Conservation (phyloP, 73 alveolate species). For the Stentor coeruleus region DNA sequence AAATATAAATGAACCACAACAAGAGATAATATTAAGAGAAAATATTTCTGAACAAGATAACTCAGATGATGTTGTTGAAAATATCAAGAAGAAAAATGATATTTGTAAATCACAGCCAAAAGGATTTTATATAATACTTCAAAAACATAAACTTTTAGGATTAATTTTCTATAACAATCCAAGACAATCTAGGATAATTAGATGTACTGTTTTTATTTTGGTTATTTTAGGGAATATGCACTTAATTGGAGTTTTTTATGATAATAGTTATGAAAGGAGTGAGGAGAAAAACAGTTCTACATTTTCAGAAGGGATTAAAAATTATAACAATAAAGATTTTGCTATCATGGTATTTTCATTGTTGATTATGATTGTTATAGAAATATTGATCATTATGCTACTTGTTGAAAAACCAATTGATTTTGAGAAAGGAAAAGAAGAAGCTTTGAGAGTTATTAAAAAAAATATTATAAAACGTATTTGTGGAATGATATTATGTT, state of each 20-base stretch:
- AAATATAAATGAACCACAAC: background rate
- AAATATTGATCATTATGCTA: background rate
- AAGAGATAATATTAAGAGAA: background rate
- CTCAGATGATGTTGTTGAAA: background rate
- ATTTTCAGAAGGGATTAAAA: background rate
- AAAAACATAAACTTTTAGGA: background rate
- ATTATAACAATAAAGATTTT: background rate
- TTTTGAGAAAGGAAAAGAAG: background rate
- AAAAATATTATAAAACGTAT: background rate
- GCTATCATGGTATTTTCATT: background rate
- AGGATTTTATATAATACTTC: background rate
- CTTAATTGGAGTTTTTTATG: constrained; percentile 8
- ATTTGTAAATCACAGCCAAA: background rate
- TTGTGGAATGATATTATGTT: background rate
- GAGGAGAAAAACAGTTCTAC: background rate
- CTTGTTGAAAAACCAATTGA: background rate
- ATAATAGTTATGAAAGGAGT: background rate
- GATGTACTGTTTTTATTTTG: background rate
- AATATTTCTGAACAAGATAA: background rate
- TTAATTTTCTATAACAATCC: background rate
- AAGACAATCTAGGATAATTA: background rate
- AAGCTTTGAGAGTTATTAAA: background rate
- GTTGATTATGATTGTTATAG: background rate
- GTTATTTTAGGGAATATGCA: background rate
- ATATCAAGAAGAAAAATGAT: too few relatives aligned